Evolutionary conservation across 73 alveolate species (phyloP), one percentile per base, ranked within the genome.

Genomic region (Paramecium octaurelia): DNA sequence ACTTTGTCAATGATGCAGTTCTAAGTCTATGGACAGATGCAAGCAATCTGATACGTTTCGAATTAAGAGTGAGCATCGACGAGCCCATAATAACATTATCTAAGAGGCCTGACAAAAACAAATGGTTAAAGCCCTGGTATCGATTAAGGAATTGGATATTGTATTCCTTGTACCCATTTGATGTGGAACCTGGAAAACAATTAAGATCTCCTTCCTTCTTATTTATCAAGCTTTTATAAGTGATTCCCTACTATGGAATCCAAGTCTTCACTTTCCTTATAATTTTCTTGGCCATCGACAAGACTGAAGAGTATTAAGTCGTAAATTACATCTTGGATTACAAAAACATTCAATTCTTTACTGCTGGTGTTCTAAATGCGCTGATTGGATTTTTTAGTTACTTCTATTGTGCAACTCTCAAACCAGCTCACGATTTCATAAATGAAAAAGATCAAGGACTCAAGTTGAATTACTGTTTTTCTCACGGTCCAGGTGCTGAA

Each of bases 271-370:
- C 75, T 0, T 80, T 44, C 18, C 57, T 80, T 23, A 80, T 80
- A 2, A 43, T 80, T 3, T 80, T 42, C 12, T 80, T 80, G 48
- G 91, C 91, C 0, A 80, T 80, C 27, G 91, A 80, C 16, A 80
- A 80, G 23, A 4, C 91, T 11, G 91, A 80, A 23, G 91, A 80
- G 18, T 80, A 44, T 80, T 48, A 80, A 46, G 57, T 80, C 2
- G 91, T 80, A 2, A 43, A 80, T 48, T 80, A 31, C 36, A 80
- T 80, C 4, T 35, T 80, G 43, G 91, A 80, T 48, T 80, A 44
- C 38, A 80, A 80, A 35, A 80, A 80, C 48, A 80, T 80, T 59
- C 20, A 80, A 80, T 80, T 80, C 36, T 80, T 80, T 46, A 80
- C 75, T 43, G 42, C 70, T 20, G 91, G 91, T 12, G 4, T 40